Percentiles rank a stretch among this genome's conserved stretches.
Evolutionary conservation across 768 basidiomycete species (phyloP).

Genomic region (Holtermannia corniformis): DNA sequence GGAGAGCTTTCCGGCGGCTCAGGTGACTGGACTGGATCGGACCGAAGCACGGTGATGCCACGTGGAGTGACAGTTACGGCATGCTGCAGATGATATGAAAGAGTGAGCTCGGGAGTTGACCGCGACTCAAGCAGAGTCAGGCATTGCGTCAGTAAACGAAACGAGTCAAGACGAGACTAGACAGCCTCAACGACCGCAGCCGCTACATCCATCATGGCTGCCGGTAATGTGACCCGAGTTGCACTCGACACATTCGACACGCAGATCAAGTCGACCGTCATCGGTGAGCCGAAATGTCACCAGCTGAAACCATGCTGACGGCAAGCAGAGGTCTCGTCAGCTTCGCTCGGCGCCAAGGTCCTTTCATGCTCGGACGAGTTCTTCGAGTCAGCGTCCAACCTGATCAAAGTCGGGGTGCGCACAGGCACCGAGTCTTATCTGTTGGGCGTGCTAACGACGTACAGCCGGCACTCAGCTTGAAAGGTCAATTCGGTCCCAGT

Average conservation of each 20-base stretch:
- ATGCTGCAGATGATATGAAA: too few relatives aligned
- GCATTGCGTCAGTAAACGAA: too few relatives aligned
- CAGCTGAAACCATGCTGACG: background rate
- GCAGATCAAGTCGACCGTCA: conserved; percentile 5
- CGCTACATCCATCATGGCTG: too few relatives aligned
- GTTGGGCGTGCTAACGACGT: background rate
- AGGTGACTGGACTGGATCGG: too few relatives aligned
- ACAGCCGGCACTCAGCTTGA: conserved; percentile 75
- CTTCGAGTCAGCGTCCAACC: conserved; percentile 75
- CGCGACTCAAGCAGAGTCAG: too few relatives aligned
- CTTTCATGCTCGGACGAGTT: conserved; percentile 84
- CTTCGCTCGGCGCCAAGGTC: conserved; percentile 66
- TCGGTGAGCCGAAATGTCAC: conserved; percentile 1
- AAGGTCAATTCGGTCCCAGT: conserved; percentile 95
- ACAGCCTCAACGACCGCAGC: too few relatives aligned
- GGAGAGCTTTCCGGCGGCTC: too few relatives aligned
- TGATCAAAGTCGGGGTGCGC: conserved; percentile 75
- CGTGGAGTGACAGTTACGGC: too few relatives aligned
- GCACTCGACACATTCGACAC: conserved; percentile 11
- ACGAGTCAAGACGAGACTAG: too few relatives aligned
- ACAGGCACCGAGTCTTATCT: conserved; percentile 33
- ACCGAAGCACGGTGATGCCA: too few relatives aligned
- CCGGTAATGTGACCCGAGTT: too few relatives aligned
- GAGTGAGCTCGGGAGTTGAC: too few relatives aligned
- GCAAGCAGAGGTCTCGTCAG: conserved; percentile 71